Evolutionary conservation across 2,329 filamentous ascomycete species (phyloP), one percentile per base, ranked within the genome.

Genomic region (Claviceps sp.): DNA sequence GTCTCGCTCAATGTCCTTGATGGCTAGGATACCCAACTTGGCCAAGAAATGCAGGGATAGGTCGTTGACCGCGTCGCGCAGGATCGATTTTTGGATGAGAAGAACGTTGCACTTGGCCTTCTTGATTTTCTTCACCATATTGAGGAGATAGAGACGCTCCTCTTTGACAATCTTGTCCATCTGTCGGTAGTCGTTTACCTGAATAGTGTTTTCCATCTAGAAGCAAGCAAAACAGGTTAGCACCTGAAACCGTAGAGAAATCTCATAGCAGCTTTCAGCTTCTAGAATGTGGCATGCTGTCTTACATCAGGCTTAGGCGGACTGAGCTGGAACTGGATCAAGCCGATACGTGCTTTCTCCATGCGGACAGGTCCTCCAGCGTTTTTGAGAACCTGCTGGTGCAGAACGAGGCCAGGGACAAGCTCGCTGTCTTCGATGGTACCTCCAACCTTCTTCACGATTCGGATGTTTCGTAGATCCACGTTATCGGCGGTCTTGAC

Each of bases 141-240:
- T 97, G 53, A 98, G 80, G 57, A 98, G 81, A 71, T 98, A 98
- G 60, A 93, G 87, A 60, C 93, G 88, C 76, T 98, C 93, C 73
- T 98, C 93, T 74, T 98, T 98, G 61, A 98, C 80, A 59, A 98
- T 98, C 79, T 97, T 98, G 77, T 98, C 93, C 93, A 98, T 98
- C 69, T 98, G 93, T 65, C 93, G 82, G 78, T 98, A 98, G 75
- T 98, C 93, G 71, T 98, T 98, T 64, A 98, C 93, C 36, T 95
- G 85, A 58, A 98, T 97, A 65, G 94, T 93, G 73, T 98, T 98
- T 75, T 98, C 93, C 93, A 98, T 98, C 82, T 88, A 60, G 47
- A 53, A 16, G 37, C 3, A 16, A 37, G 17, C 11, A 17, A 14
- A 7, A 26, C 39, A 26, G n/a, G 4, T 8, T n/a, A 45, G 16